Evolutionary conservation across 2,329 filamentous ascomycete genomes (phyloP), one percentile per base, ranked within the genome.

Genomic region (Myriangium duriaei): DNA sequence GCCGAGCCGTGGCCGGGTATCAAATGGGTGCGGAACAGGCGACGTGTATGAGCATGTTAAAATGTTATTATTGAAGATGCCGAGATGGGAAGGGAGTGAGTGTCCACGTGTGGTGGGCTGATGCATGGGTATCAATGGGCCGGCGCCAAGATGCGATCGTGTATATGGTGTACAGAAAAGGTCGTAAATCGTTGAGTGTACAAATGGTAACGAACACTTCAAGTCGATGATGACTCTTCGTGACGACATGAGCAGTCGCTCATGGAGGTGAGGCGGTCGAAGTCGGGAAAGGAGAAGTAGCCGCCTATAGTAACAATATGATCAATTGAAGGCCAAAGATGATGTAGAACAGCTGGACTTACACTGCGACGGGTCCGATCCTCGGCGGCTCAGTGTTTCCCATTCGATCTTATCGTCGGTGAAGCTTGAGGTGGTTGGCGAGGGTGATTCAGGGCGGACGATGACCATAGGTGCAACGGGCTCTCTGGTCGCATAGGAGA

Each of bases 231-330:
- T 26, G 21, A 26, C 21, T 26, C 21, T 7, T 26, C 21, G 21
- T 26, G 21, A 7, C 21, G 7, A 26, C 7, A 26, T 26, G 21
- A 26, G n/a, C 21, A 26, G n/a, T n/a, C 21, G 21, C 21, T 26
- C 21, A 26, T 26, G 21, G 21, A 26, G 17, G 16, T 32, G n/a
- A 39, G 18, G 12, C 36, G 36, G 28, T 55, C 52, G 34, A 54
- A 55, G 36, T 55, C 52, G 12, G 51, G 51, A 32, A 57, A 57
- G 12, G 45, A 49, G 42, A 54, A 50, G 41, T 57, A 57, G 36
- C 53, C 52, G 18, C 21, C 21, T 26, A 26, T n/a, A 26, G 21
- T 7, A 26, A n/a, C 21, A 26, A n/a, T 26, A n/a, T 26, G 7
- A 26, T 7, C 21, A n/a, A n/a, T 7, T 7, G n/a, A 26, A 7